Percentiles rank a stretch among this genome's conserved stretches.
These are phyloP conservation scores for Astrothelium subdiscretum DNA, from an alignment of 495 filamentous ascomycete species.

Conservation along the genomic window DNA sequence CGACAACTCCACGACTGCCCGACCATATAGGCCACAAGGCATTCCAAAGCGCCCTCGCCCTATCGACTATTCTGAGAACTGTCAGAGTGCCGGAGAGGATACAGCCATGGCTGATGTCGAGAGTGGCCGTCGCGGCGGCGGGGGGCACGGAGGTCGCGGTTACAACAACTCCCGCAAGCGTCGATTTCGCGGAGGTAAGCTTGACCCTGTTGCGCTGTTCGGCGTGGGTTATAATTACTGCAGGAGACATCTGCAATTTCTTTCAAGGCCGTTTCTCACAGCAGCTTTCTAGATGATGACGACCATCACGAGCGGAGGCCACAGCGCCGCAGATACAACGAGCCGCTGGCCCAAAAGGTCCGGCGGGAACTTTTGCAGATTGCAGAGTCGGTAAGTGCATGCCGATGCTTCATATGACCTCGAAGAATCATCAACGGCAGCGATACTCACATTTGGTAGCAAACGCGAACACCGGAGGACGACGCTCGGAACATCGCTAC, in stretches of 20 bases:
- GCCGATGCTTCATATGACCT: neutral
- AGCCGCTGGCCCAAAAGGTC: slow-evolving; percentile 60
- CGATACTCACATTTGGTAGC: neutral
- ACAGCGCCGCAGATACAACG: slow-evolving; percentile 69
- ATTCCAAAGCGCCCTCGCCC: neutral
- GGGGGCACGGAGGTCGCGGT: slow-evolving; percentile 35
- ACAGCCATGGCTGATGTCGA: neutral
- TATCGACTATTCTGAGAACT: neutral
- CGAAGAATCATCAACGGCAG: neutral
- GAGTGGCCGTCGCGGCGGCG: neutral
- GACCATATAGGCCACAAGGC: neutral
- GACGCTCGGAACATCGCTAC: slow-evolving; percentile 66
- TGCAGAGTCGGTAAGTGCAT: slow-evolving; percentile 51
- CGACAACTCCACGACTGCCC: neutral
- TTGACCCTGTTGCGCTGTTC: neutral
- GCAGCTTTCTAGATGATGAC: slow-evolving; percentile 52
- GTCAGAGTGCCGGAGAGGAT: neutral
- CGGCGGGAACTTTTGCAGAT: slow-evolving; percentile 72
- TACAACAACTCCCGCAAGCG: slow-evolving; percentile 53
- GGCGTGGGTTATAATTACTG: no score
- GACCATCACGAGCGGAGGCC: slow-evolving; percentile 54
- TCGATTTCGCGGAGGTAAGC: slow-evolving; percentile 40
- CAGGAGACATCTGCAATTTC: slow-evolving; percentile 4
- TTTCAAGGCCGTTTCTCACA: neutral
- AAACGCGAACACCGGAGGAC: slow-evolving; percentile 48